A percentile compares a stretch with the other conserved stretches of the same genome.
phyloP scores from a whole-genome alignment of 306 rosid genomes.

The Vigna trinervia region DNA sequence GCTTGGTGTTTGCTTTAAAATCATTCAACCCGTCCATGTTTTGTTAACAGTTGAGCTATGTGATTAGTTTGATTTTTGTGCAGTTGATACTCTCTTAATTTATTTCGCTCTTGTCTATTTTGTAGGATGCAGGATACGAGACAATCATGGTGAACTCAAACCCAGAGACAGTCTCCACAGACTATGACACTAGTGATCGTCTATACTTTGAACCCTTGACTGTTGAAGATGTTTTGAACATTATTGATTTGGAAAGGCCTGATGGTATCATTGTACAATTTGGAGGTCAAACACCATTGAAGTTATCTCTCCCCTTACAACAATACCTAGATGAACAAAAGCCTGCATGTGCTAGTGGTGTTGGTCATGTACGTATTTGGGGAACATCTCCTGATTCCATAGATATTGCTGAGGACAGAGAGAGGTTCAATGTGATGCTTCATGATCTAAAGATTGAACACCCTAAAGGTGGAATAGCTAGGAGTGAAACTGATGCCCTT shows the following conservation, averaged over 20 bases:
- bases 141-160: slow-evolving; percentile 99
- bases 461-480: slow-evolving; percentile 99
- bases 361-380: slow-evolving; percentile 79
- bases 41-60: slow-evolving; percentile 19
- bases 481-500: slow-evolving; percentile 88
- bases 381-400: slow-evolving; percentile 97
- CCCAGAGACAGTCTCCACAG: slow-evolving; percentile 97
- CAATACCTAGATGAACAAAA: slow-evolving; percentile 82
- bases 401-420: slow-evolving; percentile 97
- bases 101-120: slow-evolving; percentile 37
- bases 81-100: not conserved
- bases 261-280: slow-evolving; percentile 98
- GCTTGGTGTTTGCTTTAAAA: slow-evolving; percentile 14
- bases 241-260: slow-evolving; percentile 92
- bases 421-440: slow-evolving; percentile 86
- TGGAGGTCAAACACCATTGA: slow-evolving; percentile 98
- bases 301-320: slow-evolving; percentile 87
- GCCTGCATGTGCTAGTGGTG: slow-evolving; percentile 74
- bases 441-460: slow-evolving; percentile 85
- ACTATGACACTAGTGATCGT: slow-evolving; percentile 97
- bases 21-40: not conserved
- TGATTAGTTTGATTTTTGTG: not conserved
- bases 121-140: slow-evolving; percentile 89
- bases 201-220: slow-evolving; percentile 94
- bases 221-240: slow-evolving; percentile 82